phyloP scores from a whole-genome alignment of 352 stramenopile species.

The Blastocystis sp. region DNA sequence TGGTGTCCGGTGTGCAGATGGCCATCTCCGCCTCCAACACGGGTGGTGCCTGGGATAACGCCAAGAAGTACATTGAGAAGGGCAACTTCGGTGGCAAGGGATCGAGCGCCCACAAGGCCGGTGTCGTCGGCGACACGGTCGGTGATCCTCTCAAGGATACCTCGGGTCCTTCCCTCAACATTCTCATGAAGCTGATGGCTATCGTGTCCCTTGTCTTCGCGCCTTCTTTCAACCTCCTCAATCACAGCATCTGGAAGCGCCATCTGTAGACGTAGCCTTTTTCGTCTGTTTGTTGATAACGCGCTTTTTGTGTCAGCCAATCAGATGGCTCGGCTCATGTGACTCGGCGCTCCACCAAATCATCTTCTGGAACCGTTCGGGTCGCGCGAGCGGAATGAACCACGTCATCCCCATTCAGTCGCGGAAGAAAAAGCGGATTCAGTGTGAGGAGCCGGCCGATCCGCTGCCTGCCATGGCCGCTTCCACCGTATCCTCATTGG shows the following conservation, averaged over 20 bases:
- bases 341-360: neutral
- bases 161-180: conserved; percentile 96
- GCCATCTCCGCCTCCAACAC: conserved; percentile 99
- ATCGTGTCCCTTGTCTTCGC: conserved; percentile 98
- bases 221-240: conserved; percentile 85
- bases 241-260: neutral
- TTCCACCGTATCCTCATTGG: neutral
- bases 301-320: conserved; percentile 1
- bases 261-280: conserved; percentile 6
- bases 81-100: conserved; percentile 84
- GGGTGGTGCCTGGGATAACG: conserved; percentile 98
- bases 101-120: conserved; percentile 94
- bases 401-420: neutral
- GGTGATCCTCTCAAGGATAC: conserved; percentile 99
- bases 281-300: conserved; percentile 50
- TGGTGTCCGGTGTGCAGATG: conserved; percentile 93
- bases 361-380: neutral
- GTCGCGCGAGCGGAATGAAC: neutral
- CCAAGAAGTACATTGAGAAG: conserved; percentile 99
- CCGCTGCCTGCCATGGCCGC: neutral
- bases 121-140: conserved; percentile 94
- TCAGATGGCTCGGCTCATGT: conserved; percentile 27
- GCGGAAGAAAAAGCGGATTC: neutral
- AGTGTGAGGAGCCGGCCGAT: neutral
- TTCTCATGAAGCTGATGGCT: conserved; percentile 99